Evolutionary conservation across 1,139 yeast species (phyloP), one percentile per base, ranked within the genome.

Genomic region (Yamadazyma aaseri): DNA sequence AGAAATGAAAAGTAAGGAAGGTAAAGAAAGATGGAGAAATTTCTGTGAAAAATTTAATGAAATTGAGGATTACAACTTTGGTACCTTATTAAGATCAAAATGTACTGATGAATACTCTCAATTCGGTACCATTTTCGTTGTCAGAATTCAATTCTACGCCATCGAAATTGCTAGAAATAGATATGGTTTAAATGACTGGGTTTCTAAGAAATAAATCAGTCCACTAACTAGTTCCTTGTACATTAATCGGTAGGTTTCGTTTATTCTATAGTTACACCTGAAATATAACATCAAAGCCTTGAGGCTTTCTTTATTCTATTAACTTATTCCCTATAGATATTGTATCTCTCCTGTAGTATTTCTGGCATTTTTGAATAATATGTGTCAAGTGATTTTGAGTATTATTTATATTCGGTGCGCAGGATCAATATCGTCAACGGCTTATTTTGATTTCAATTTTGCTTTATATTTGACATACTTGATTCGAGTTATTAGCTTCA

Each of bases 121-220:
- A 63, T 78, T 80, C 33, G 81, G 85, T 39, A 86, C 97, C 28
- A 85, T 90, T 36, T 92, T 92, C 51, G 96, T 79, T 17, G 94
- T 90, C 39, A 79, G 97, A 67, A 78, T 89, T 56, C 97, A 92
- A 65, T 92, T 94, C 57, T 86, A 90, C 51, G 97, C 97, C 36
- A 75, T 89, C 54, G 99, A 92, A 66, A 85, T 92, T 46, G 89
- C 87, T 44, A 83, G 99, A 75, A 94, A 94, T 66, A 84, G 81
- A 61, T 74, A 75, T 47, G 95, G 96, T 26, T 74, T 86, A 56
- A 94, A 92, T 63, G 97, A 92, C 65, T 92, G 99, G 99, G 73
- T 81, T 41, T 55, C 65, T 31, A 64, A 51, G 41, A 56, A 56
- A 48, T 55, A 49, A 11, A n/a, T 6, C 12, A 7, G 6, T 7